A percentile compares a stretch with the other conserved stretches of the same genome.
Conservation (phyloP, 2,329 filamentous ascomycete genomes). For the Fusarium drepaniforme region DNA sequence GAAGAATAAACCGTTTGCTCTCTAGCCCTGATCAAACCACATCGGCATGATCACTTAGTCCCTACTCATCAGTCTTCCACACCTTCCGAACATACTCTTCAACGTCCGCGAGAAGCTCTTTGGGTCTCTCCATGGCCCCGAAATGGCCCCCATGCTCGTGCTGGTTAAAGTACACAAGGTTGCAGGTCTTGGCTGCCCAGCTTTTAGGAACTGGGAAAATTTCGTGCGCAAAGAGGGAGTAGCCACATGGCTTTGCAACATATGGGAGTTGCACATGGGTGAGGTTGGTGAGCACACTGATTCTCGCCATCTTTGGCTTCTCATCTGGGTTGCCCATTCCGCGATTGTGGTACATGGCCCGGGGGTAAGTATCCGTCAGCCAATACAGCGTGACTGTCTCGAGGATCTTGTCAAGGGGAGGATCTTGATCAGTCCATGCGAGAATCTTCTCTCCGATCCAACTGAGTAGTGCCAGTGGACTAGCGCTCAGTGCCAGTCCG, state of each 20-base stretch:
- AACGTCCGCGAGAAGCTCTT: background rate
- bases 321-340: background rate
- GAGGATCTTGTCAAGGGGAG: background rate
- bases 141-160: background rate
- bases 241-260: background rate
- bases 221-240: background rate
- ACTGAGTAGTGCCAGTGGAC: background rate
- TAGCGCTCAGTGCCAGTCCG: background rate
- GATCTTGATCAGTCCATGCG: background rate
- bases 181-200: background rate
- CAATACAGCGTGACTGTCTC: background rate
- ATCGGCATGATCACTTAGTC: background rate
- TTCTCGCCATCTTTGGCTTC: background rate
- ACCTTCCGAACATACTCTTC: background rate
- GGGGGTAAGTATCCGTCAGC: background rate
- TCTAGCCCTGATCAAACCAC: background rate
- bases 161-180: background rate
- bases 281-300: background rate
- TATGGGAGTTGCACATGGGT: background rate
- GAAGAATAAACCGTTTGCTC: background rate
- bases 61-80: background rate
- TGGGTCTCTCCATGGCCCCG: background rate
- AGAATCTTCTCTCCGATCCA: background rate
- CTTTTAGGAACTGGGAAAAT: background rate
- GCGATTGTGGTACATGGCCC: background rate